A percentile compares a stretch with the other conserved stretches of the same genome.
Evolutionary conservation across 257 asterid species (phyloP).

Genomic region (Lavandula angustifolia): DNA sequence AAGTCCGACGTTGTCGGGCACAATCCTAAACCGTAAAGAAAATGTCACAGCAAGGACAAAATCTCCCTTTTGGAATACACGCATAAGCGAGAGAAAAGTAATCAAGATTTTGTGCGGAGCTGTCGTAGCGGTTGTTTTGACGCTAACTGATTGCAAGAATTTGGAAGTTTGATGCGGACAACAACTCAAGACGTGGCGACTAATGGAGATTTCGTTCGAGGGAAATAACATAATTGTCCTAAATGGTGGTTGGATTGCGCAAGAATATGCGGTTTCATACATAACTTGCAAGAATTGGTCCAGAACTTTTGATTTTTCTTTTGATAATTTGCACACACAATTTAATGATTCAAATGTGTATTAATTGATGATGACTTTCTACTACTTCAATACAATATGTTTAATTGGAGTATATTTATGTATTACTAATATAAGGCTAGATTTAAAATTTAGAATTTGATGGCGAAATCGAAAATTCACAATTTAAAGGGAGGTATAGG

Average conservation of each 20-base stretch:
- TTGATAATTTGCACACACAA: background rate
- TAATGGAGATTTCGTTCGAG: background rate
- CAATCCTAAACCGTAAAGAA: background rate
- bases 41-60: slow-evolving; percentile 1
- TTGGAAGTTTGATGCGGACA: slow-evolving; percentile 31
- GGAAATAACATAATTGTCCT: too few relatives aligned
- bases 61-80: slow-evolving; percentile 3
- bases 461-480: too few relatives aligned
- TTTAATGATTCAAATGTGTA: background rate
- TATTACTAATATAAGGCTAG: too few relatives aligned
- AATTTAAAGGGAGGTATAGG: too few relatives aligned
- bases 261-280: slow-evolving; percentile 19
- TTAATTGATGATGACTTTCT: too few relatives aligned
- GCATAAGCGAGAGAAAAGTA: background rate
- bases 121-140: slow-evolving; percentile 19
- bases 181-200: slow-evolving; percentile 32
- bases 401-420: too few relatives aligned
- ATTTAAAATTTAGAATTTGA: too few relatives aligned
- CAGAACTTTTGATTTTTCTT: background rate
- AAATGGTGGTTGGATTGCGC: slow-evolving; percentile 7
- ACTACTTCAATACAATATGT: too few relatives aligned
- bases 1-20: slow-evolving; percentile 21
- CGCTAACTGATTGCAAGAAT: slow-evolving; percentile 12
- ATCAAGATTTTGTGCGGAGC: slow-evolving; percentile 2
- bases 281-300: background rate